phyloP scores from a whole-genome alignment of 2,329 filamentous ascomycete species.

The Aspergillus cejpii region DNA sequence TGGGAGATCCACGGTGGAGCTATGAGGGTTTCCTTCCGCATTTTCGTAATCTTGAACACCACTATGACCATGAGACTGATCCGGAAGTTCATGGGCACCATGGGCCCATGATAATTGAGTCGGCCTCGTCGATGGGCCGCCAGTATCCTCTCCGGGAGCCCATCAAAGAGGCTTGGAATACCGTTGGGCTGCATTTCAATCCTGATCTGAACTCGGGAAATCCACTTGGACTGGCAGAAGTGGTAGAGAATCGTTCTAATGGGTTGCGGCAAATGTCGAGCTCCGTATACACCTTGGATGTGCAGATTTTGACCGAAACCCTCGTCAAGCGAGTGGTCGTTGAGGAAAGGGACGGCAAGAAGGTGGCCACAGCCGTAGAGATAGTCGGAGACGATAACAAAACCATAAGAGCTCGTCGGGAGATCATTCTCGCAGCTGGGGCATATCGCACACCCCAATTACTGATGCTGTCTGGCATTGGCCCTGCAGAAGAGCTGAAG shows the following conservation, averaged over 20 bases:
- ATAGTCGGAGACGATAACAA: neutral
- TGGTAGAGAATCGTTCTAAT: conserved; percentile 6
- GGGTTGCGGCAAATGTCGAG: conserved; percentile 8
- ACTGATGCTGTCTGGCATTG: conserved; percentile 29
- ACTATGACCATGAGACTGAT: conserved; percentile 22
- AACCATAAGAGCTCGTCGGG: conserved; percentile 26
- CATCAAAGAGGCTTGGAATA: conserved; percentile 6
- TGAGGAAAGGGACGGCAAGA: neutral
- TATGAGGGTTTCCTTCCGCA: conserved; percentile 26
- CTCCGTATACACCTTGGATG: conserved; percentile 5
- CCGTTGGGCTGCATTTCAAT: conserved; percentile 1
- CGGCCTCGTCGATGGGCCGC: conserved; percentile 2
- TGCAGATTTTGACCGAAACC: conserved; percentile 6
- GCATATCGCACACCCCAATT: conserved; percentile 40
- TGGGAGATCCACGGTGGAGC: conserved; percentile 23
- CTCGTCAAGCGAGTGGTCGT: conserved; percentile 4
- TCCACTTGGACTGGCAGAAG: conserved; percentile 7
- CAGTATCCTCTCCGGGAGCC: conserved; percentile 10
- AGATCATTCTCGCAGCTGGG: conserved; percentile 42
- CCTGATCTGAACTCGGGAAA: conserved; percentile 7
- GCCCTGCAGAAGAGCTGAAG: conserved; percentile 19
- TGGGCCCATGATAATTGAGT: conserved; percentile 19
- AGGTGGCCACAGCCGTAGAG: conserved; percentile 2
- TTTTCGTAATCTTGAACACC: conserved; percentile 22
- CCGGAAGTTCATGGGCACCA: conserved; percentile 21